phyloP scores from a whole-genome alignment of 1,284 basidiomycete genomes.

The Sanghuangporus baumii region DNA sequence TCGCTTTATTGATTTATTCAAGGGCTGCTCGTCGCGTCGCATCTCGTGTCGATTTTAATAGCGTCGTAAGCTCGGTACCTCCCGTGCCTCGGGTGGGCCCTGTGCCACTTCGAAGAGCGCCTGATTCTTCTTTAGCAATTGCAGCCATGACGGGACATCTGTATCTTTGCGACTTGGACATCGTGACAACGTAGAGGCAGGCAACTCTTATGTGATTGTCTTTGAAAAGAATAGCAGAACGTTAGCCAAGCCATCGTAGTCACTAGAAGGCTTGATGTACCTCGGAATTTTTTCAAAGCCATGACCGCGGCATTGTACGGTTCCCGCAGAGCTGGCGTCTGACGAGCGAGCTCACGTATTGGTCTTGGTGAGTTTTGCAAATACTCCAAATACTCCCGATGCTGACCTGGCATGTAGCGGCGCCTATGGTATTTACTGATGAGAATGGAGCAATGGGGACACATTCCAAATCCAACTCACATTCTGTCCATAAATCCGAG shows the following conservation, averaged over 20 bases:
- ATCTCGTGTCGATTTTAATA: conserved; percentile 85
- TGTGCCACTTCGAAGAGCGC: conserved; percentile 32
- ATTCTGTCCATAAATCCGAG: conserved; percentile 77
- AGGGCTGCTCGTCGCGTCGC: conserved; percentile 67
- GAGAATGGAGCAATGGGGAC: neutral
- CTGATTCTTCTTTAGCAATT: conserved; percentile 39
- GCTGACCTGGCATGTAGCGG: conserved; percentile 75
- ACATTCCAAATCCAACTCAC: conserved; percentile 24
- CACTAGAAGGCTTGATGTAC: neutral
- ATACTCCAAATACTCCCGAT: conserved; percentile 59
- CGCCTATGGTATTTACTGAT: conserved; percentile 25
- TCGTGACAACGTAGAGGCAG: conserved; percentile 77
- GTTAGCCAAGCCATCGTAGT: neutral
- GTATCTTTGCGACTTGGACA: conserved; percentile 49
- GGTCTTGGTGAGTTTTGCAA: conserved; percentile 44
- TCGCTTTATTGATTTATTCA: conserved; percentile 3
- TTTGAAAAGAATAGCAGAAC: neutral
- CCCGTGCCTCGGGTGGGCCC: conserved; percentile 74
- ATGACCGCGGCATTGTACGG: conserved; percentile 78
- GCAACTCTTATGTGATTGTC: conserved; percentile 86
- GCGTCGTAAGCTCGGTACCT: conserved; percentile 74
- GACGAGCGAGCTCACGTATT: conserved; percentile 53
- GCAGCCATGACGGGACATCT: conserved; percentile 50
- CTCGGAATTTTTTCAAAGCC: conserved; percentile 77
- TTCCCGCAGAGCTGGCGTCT: conserved; percentile 51